A percentile compares a stretch with the other conserved stretches of the same genome.
These are phyloP conservation scores for Globisporangium camurandrum DNA, from an alignment of 352 stramenopile genomes.

Conservation along the genomic window DNA sequence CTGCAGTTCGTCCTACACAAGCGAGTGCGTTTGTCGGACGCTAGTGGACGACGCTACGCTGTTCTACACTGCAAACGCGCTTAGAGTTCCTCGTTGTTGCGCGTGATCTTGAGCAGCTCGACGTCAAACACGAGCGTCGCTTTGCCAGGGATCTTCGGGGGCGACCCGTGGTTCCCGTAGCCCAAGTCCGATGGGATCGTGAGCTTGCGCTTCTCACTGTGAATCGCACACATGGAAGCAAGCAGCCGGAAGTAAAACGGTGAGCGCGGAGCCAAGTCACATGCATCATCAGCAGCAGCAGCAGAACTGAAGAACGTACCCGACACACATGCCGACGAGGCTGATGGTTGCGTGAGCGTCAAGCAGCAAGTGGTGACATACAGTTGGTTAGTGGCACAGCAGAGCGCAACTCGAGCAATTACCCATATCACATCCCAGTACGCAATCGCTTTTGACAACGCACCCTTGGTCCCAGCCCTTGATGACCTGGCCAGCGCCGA, in stretches of 20 bases:
- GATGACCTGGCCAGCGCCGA: constrained; percentile 92
- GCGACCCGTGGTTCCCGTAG: constrained; percentile 91
- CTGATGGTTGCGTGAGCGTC: constrained; percentile 22
- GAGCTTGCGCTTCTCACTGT: constrained; percentile 80
- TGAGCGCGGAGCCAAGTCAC: background rate
- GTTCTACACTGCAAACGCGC: no score
- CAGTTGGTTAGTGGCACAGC: no score
- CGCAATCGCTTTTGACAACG: constrained; percentile 1
- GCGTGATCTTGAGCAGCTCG: constrained; percentile 94
- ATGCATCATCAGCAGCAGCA: constrained; percentile 1
- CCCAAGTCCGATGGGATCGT: constrained; percentile 85
- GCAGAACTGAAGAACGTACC: constrained; percentile 33
- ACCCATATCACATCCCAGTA: background rate
- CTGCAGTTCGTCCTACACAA: no score
- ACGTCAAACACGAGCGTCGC: constrained; percentile 96
- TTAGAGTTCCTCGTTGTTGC: constrained; percentile 52
- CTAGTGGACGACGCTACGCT: no score
- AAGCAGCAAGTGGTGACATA: background rate
- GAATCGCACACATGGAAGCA: no score
- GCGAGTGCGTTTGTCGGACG: no score
- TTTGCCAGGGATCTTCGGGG: constrained; percentile 90
- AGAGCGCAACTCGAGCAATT: no score
- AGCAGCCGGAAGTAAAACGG: no score
- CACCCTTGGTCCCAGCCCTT: constrained; percentile 88
- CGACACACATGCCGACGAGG: constrained; percentile 83